Conservation (phyloP, 495 filamentous ascomycete genomes). For the Lasiosphaeria ovina region DNA sequence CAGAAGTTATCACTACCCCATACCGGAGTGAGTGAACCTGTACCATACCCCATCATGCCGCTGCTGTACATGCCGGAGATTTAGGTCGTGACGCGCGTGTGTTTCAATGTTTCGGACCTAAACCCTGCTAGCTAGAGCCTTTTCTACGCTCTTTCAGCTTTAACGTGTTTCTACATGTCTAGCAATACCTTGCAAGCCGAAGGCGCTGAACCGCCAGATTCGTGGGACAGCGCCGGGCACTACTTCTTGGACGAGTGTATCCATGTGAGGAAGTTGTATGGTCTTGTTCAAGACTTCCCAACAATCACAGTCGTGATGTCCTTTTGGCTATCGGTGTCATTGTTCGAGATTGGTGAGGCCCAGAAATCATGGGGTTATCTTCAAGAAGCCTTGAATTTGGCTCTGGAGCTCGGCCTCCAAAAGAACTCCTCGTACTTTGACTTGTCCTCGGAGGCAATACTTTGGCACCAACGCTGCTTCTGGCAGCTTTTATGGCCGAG, state of each 20-base stretch:
- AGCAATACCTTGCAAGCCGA: constrained; percentile 28
- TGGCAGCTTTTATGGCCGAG: constrained; percentile 63
- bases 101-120: constrained; percentile 24
- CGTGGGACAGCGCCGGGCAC: constrained; percentile 34
- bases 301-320: constrained; percentile 34
- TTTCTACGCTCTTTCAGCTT: constrained; percentile 35
- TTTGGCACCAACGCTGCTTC: constrained; percentile 57
- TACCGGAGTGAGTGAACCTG: constrained; percentile 35
- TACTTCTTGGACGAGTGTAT: constrained; percentile 38
- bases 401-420: constrained; percentile 58
- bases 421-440: constrained; percentile 53
- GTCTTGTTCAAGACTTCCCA: constrained; percentile 33
- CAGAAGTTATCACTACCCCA: constrained; percentile 29
- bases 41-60: constrained; percentile 41
- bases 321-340: constrained; percentile 34
- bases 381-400: constrained; percentile 59
- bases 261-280: constrained; percentile 31
- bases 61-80: constrained; percentile 35
- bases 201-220: constrained; percentile 13
- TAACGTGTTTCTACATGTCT: constrained; percentile 38
- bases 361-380: constrained; percentile 58
- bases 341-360: constrained; percentile 35
- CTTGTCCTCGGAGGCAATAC: constrained; percentile 44
- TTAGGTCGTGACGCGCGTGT: constrained; percentile 20
- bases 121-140: constrained; percentile 20